A percentile compares a stretch with the other conserved stretches of the same genome.
Evolutionary conservation across 1,284 basidiomycete genomes (phyloP).

Genomic region (Fistulinella cinereoalba): DNA sequence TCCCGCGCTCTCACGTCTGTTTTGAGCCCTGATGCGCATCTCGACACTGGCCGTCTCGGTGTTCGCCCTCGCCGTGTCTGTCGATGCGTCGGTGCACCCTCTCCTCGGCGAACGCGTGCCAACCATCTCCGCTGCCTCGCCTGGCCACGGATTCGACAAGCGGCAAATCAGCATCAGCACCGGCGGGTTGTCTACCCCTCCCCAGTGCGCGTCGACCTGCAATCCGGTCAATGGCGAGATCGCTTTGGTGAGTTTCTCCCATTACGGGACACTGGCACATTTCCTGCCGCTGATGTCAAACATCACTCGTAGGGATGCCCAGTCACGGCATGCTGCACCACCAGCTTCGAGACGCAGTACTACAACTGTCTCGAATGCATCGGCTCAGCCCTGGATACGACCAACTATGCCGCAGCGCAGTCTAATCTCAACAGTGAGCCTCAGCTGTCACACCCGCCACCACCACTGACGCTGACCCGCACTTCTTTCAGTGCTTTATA

Average conservation of each 20-base stretch:
- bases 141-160: not conserved
- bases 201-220: slow-evolving; percentile 37
- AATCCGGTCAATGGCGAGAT: slow-evolving; percentile 30
- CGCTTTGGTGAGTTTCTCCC: slow-evolving; percentile 18
- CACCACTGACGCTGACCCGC: not conserved
- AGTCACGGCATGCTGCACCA: slow-evolving; percentile 33
- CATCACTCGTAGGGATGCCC: slow-evolving; percentile 24
- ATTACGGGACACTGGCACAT: not conserved
- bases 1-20: slow-evolving; percentile 1
- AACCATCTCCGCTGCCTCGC: not conserved
- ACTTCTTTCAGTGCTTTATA: slow-evolving; percentile 26
- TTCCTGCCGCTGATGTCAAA: slow-evolving; percentile 1
- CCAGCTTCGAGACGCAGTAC: slow-evolving; percentile 34
- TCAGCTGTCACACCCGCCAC: not conserved
- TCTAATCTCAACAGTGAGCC: slow-evolving; percentile 29
- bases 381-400: slow-evolving; percentile 26
- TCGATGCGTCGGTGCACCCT: slow-evolving; percentile 4
- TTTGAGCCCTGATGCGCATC: slow-evolving; percentile 16
- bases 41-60: not conserved
- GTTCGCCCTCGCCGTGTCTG: slow-evolving; percentile 7
- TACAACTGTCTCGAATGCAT: slow-evolving; percentile 39
- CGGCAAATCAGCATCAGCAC: slow-evolving; percentile 17
- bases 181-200: slow-evolving; percentile 24
- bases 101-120: not conserved
- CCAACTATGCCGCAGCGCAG: slow-evolving; percentile 31